These are phyloP conservation scores for Umbelopsis ramanniana DNA, from an alignment of 192 early-diverging fungal species.

Conservation along the genomic window DNA sequence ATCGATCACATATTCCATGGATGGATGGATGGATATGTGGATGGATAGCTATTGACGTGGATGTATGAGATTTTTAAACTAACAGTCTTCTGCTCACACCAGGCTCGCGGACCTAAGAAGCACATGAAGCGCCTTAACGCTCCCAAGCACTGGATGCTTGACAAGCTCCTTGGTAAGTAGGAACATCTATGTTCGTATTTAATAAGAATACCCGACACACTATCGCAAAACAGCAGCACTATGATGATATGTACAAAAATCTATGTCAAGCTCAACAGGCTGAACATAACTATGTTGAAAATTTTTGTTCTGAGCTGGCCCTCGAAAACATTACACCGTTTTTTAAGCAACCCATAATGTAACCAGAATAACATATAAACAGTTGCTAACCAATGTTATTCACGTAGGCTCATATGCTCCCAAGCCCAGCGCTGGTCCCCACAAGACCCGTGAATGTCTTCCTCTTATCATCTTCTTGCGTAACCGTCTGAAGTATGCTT, in stretches of 20 bases:
- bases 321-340: background rate
- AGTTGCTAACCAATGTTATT: background rate
- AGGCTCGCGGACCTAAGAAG: slow-evolving; percentile 98
- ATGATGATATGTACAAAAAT: slow-evolving; percentile 26
- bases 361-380: background rate
- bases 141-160: slow-evolving; percentile 99
- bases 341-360: background rate
- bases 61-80: background rate
- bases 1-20: background rate
- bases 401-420: slow-evolving; percentile 38
- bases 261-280: slow-evolving; percentile 23
- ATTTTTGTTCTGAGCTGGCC: slow-evolving; percentile 18
- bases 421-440: slow-evolving; percentile 53
- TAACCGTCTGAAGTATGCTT: slow-evolving; percentile 99
- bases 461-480: slow-evolving; percentile 98
- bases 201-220: background rate
- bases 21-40: slow-evolving; percentile 29
- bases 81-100: background rate
- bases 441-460: slow-evolving; percentile 99
- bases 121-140: slow-evolving; percentile 99
- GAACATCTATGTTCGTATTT: background rate
- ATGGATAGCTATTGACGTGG: slow-evolving; percentile 1
- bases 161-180: slow-evolving; percentile 78
- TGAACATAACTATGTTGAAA: slow-evolving; percentile 17
- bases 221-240: background rate